Base-by-base conservation (phyloP, 1,139 yeast species). In the Pichia sp. region DNA sequence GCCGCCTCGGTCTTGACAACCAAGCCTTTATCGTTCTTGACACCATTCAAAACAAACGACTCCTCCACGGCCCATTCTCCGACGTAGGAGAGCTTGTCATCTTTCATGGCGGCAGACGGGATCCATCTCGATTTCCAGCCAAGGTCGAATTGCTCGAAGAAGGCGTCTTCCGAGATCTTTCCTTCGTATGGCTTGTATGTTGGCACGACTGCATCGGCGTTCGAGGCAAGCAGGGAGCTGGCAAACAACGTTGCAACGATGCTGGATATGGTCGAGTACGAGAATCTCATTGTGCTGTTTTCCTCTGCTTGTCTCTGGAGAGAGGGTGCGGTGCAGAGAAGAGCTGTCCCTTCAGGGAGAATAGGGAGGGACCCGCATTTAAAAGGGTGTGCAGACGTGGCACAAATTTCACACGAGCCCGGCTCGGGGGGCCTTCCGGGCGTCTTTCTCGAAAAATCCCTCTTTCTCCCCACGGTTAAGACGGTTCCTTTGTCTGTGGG, bases 11-110 rank as follows among this genome's bases (percentile, higher is more conserved):
- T 74, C 67, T 85, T 85, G 69, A 85, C 78, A 13, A 87, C 93
- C 56, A 90, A 77, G 3, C 95, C 96, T 57, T 76, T 76, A 69
- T 89, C 96, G 54, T 79, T 78, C 16, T 65, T 67, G 62, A 81
- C 79, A 0, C 87, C 93, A 1, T 84, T 82, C 62, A 78, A 75
- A 36, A 75, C 76, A 2, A 62, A 58, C 5, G 85, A 72, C 66
- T 84, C 90, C 66, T 81, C 87, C 53, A 89, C 75, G 5, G 72
- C 71, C 97, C 97, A 90, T 65, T 80, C 71, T 15, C 97, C 97
- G 19, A 69, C 76, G 67, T 87, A 88, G 5, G 81, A 68, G 60
- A 80, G 77, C 58, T 75, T 79, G 46, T 75, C 77, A 65, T 80
- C 83, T 64, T 74, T 74, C 32, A 31, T 30, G 31, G 88, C 85